phyloP scores from a whole-genome alignment of 306 rosid species.

The Citrullus mucosospermus region DNA sequence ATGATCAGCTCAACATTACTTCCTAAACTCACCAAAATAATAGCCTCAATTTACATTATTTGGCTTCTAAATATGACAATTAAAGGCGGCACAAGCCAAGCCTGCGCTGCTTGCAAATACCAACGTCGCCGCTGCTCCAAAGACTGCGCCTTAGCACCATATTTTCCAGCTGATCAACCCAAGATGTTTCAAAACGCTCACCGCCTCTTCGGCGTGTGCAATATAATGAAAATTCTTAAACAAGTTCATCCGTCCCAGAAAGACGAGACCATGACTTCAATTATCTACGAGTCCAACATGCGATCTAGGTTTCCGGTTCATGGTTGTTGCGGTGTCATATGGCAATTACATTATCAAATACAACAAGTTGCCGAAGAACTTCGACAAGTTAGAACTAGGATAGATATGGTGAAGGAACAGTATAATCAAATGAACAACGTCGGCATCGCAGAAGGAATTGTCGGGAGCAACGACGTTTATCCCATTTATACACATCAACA shows the following conservation, averaged over 20 bases:
- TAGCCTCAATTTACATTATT: neutral
- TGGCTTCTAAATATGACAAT: constrained; percentile 15
- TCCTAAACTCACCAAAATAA: neutral
- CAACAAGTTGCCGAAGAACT: constrained; percentile 7
- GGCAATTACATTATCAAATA: neutral
- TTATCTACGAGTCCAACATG: constrained; percentile 39
- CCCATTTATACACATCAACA: neutral
- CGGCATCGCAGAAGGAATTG: neutral
- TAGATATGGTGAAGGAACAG: constrained; percentile 9
- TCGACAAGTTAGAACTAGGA: neutral
- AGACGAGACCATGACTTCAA: constrained; percentile 47
- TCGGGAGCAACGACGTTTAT: neutral
- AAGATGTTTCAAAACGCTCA: constrained; percentile 38
- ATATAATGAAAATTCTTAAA: constrained; percentile 24
- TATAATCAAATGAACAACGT: neutral
- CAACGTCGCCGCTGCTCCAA: constrained; percentile 37
- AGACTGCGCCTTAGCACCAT: constrained; percentile 37
- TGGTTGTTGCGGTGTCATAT: constrained; percentile 26
- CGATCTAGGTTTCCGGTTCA: constrained; percentile 20
- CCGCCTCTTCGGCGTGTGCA: constrained; percentile 43
- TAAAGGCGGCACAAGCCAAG: constrained; percentile 45
- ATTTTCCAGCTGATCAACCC: constrained; percentile 42
- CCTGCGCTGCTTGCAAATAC: constrained; percentile 62
- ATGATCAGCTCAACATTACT: neutral
- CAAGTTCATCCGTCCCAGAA: neutral